These are phyloP conservation scores for Cystobasidium ongulense DNA, from an alignment of 768 basidiomycete genomes.

Conservation along the genomic window DNA sequence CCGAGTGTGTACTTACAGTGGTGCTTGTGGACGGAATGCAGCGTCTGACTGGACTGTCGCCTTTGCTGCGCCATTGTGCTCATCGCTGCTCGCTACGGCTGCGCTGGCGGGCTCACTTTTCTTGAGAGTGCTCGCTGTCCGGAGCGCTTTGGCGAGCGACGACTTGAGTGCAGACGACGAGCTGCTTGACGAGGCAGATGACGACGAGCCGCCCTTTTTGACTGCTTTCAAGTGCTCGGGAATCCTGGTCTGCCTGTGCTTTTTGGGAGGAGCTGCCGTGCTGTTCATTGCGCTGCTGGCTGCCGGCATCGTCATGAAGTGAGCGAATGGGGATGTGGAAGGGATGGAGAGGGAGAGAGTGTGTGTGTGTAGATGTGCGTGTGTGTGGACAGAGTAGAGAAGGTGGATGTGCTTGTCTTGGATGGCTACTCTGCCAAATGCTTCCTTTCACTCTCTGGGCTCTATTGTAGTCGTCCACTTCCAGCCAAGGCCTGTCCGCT, in stretches of 20 bases:
- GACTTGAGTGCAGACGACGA: conserved; percentile 11
- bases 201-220: neutral
- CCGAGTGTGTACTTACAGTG: neutral
- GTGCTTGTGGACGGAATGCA: neutral
- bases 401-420: neutral
- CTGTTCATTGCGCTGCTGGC: neutral
- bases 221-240: conserved; percentile 29
- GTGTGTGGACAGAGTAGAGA: neutral
- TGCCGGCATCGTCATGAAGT: neutral
- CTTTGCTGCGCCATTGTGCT: neutral
- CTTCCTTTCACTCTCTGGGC: neutral
- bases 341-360: neutral
- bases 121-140: neutral
- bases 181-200: conserved; percentile 3
- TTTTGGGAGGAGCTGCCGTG: conserved; percentile 6
- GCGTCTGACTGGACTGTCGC: neutral
- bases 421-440: too few species aligned
- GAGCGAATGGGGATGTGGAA: neutral
- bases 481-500: neutral
- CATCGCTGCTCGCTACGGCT: neutral
- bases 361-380: neutral
- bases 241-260: conserved; percentile 30
- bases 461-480: too few species aligned
- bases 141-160: neutral
- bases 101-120: neutral